phyloP scores from a whole-genome alignment of 1,139 yeast species.

The Magnusiomyces ingens region DNA sequence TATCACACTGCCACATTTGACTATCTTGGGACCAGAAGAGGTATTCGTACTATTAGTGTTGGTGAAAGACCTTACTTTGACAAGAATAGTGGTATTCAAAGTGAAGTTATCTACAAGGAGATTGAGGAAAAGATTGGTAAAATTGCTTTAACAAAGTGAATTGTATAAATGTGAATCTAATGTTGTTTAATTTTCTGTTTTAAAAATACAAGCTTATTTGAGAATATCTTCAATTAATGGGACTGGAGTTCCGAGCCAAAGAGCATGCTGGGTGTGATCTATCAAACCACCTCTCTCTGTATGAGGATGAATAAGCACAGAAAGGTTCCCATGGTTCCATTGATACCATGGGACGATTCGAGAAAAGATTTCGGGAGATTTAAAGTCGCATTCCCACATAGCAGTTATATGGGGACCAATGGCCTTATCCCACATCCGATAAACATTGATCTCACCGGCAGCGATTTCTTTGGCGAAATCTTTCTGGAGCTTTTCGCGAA shows the following conservation, averaged over 20 bases:
- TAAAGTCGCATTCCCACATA: slow-evolving; percentile 39
- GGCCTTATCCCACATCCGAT: slow-evolving; percentile 44
- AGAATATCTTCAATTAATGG: slow-evolving; percentile 20
- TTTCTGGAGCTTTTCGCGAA: slow-evolving; percentile 38
- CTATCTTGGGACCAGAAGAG: slow-evolving; percentile 2
- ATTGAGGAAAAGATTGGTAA: neutral
- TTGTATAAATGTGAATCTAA: too few relatives aligned
- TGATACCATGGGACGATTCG: slow-evolving; percentile 39
- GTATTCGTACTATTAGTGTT: too few relatives aligned
- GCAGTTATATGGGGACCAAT: slow-evolving; percentile 53
- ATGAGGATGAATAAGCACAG: slow-evolving; percentile 51
- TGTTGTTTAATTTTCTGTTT: too few relatives aligned
- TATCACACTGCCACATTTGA: slow-evolving; percentile 21
- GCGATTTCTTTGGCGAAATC: slow-evolving; percentile 44
- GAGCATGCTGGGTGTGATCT: slow-evolving; percentile 49
- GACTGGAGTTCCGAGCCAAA: slow-evolving; percentile 46
- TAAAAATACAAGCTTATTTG: too few relatives aligned
- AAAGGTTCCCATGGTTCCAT: slow-evolving; percentile 44
- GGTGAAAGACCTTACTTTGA: too few relatives aligned
- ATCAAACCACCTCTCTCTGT: slow-evolving; percentile 33
- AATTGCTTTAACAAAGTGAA: neutral
- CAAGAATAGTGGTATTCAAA: too few relatives aligned
- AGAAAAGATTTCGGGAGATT: slow-evolving; percentile 31
- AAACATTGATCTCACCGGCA: slow-evolving; percentile 40
- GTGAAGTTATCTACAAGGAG: too few relatives aligned